Conservation (phyloP, 805 yeast species). For the Aciculoconidium aculeatum region DNA sequence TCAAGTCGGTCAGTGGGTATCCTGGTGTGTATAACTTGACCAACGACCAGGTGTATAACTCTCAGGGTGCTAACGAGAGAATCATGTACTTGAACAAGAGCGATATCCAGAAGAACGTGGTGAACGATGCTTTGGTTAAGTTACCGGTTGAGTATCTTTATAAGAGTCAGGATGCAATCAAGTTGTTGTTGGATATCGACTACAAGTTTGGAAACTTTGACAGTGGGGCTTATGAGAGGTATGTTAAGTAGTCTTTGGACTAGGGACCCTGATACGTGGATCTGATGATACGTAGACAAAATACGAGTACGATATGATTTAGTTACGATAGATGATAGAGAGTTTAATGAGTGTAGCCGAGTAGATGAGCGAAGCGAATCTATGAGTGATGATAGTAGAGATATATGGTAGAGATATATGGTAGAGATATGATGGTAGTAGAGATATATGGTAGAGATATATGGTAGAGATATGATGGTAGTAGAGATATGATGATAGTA, state of each 20-base stretch:
- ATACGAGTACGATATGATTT: too few relatives aligned
- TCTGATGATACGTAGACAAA: too few relatives aligned
- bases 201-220: conserved; percentile 55
- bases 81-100: conserved; percentile 30
- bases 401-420: too few relatives aligned
- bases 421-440: too few relatives aligned
- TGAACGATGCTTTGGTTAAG: conserved; percentile 35
- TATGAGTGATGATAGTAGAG: too few relatives aligned
- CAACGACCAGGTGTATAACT: conserved; percentile 39
- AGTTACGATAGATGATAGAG: too few relatives aligned
- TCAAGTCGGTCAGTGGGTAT: conserved; percentile 39
- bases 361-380: too few relatives aligned
- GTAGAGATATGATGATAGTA: too few relatives aligned
- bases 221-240: conserved; percentile 40
- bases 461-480: too few relatives aligned
- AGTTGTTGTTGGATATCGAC: conserved; percentile 57
- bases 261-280: conserved; percentile 4
- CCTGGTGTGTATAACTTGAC: conserved; percentile 42
- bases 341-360: too few relatives aligned
- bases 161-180: conserved; percentile 56
- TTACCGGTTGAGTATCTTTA: conserved; percentile 43
- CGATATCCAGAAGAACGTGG: conserved; percentile 8
- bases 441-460: too few relatives aligned
- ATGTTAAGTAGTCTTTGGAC: conserved; percentile 22
- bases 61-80: conserved; percentile 29